Percentiles rank a stretch among this genome's conserved stretches.
phyloP scores from a whole-genome alignment of 148 eudicot species.

The Persicaria tinctoria region DNA sequence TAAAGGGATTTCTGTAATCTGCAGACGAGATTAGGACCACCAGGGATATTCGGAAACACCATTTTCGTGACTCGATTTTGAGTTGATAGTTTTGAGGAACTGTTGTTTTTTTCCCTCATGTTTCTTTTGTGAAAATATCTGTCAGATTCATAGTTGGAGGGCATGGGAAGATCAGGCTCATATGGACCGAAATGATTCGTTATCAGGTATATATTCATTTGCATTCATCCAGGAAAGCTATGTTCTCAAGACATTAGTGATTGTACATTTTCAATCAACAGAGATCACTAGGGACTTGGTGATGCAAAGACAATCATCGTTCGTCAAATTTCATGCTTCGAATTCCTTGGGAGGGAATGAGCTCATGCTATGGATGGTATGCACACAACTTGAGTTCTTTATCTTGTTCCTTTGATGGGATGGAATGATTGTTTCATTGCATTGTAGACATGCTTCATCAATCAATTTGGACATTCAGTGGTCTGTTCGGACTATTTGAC shows the following conservation, averaged over 20 bases:
- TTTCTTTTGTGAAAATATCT: slow-evolving; percentile 15
- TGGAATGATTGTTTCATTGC: slow-evolving; percentile 14
- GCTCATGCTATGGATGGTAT: slow-evolving; percentile 76
- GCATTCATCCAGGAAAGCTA: too few relatives aligned
- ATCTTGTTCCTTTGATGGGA: neutral
- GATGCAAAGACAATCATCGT: slow-evolving; percentile 72
- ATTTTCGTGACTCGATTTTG: neutral
- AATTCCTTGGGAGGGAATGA: slow-evolving; percentile 44
- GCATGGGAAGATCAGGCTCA: slow-evolving; percentile 92
- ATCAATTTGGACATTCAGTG: slow-evolving; percentile 87
- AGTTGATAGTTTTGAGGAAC: neutral
- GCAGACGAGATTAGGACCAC: too few relatives aligned
- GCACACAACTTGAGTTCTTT: slow-evolving; percentile 14
- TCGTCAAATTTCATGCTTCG: slow-evolving; percentile 64
- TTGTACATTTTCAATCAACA: slow-evolving; percentile 22
- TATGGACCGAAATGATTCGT: slow-evolving; percentile 51
- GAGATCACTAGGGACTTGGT: slow-evolving; percentile 75
- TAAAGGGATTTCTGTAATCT: too few relatives aligned
- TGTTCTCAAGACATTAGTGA: too few relatives aligned
- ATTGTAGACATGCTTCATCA: slow-evolving; percentile 81
- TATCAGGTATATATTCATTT: slow-evolving; percentile 33
- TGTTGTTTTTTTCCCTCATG: neutral
- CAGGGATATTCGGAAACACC: neutral
- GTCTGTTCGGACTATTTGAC: slow-evolving; percentile 93
- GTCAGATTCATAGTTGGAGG: slow-evolving; percentile 85